Base-by-base conservation (phyloP, 2,329 filamentous ascomycete genomes). In the Penicillium nordicum region DNA sequence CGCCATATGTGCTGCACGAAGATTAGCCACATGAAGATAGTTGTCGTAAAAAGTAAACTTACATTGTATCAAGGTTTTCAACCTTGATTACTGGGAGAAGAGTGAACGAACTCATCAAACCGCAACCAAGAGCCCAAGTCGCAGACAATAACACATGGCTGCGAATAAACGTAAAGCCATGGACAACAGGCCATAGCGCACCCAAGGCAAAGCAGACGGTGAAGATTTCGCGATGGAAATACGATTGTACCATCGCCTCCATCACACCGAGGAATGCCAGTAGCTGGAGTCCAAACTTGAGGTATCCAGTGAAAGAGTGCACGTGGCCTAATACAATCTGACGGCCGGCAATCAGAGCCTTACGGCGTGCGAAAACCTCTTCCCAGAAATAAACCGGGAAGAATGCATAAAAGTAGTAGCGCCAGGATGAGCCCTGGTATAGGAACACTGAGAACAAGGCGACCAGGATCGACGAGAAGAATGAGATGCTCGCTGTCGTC, bases 331-430 rank as follows among this genome's bases (percentile, higher is more conserved):
- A 86, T 9, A 97, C 77, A 48, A 84, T 80, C 60, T 81, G 82
- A 50, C 82, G 80, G 3, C 92, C 92, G 59, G 86, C 82, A 6
- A 76, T 68, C 12, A 97, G 73, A 41, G 89, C 89, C 44, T 82
- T 80, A 54, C 92, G 83, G 29, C 89, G 85, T 3, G 90, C 89
- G 73, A 88, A 93, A 0, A 97, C 90, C 68, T 97, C 92, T 73
- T 97, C 93, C 94, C 94, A 99, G 77, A 99, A 97, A 55, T 90
- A 83, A 2, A 96, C 86, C 0, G 94, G 94, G 73, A 99, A 99
- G 65, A 95, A 84, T 0, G 88, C 89, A 71, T 99, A 99, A 2
- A 85, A 84, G 68, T 97, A 99, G 73, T 99, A 99, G 2, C 89
- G 88, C 55, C 80, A 71, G 0, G 93, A 88, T 1, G 92, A 96